Percentiles rank a stretch among this genome's conserved stretches.
Conservation (phyloP, 192 early-diverging fungal species). For the Gaertneriomyces sp. region DNA sequence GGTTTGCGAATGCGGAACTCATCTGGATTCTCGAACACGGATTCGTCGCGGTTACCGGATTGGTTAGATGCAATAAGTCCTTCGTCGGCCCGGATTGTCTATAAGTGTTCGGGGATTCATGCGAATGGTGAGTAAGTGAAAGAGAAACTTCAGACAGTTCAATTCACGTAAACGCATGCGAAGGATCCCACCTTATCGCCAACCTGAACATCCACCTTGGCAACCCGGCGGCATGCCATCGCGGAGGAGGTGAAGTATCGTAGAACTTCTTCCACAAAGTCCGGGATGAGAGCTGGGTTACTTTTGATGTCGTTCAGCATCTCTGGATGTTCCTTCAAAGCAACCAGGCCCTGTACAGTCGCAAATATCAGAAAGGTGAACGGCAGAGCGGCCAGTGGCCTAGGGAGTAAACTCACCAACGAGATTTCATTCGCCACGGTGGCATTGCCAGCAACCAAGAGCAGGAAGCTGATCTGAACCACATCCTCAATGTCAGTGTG, state of each 20-base stretch:
- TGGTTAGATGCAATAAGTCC: too few relatives aligned
- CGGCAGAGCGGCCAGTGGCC: background rate
- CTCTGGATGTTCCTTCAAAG: background rate
- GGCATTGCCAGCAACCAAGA: background rate
- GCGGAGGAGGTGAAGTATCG: background rate
- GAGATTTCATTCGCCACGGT: background rate
- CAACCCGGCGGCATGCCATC: background rate
- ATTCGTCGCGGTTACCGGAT: too few relatives aligned
- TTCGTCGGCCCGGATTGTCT: too few relatives aligned
- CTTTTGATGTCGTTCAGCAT: background rate
- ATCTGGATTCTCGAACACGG: too few relatives aligned
- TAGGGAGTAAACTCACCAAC: background rate
- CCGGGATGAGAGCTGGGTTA: background rate
- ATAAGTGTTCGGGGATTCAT: too few relatives aligned
- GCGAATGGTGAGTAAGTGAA: too few relatives aligned
- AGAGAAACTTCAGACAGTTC: too few relatives aligned
- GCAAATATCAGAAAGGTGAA: background rate
- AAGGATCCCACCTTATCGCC: too few relatives aligned
- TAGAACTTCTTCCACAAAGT: constrained; percentile 1
- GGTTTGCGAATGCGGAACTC: too few relatives aligned
- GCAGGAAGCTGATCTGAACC: background rate
- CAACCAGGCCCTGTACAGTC: background rate
- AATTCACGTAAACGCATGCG: too few relatives aligned
- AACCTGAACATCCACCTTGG: background rate
- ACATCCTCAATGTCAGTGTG: background rate